These are phyloP conservation scores for Discostella stelligeroides DNA, from an alignment of 108 stramenopile species.

Conservation along the genomic window DNA sequence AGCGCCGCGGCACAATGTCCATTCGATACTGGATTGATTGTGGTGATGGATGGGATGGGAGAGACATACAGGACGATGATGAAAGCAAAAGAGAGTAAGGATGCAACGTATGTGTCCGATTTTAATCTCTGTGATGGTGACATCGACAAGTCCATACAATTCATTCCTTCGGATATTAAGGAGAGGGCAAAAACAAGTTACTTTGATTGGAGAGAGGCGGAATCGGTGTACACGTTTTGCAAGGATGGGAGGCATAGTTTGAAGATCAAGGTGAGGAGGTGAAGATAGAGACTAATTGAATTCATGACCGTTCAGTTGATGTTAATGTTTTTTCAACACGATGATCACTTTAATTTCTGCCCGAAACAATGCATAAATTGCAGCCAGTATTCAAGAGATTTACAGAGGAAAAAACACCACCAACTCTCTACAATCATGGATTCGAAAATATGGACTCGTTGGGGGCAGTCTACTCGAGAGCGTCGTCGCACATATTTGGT, in stretches of 20 bases:
- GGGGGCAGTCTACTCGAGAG: slow-evolving; percentile 94
- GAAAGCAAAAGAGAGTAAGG: slow-evolving; percentile 42
- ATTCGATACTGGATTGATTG: slow-evolving; percentile 82
- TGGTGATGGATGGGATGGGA: slow-evolving; percentile 97
- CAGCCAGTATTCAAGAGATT: slow-evolving; percentile 92
- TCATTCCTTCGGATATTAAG: slow-evolving; percentile 76
- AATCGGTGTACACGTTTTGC: slow-evolving; percentile 84
- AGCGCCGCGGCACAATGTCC: slow-evolving; percentile 83
- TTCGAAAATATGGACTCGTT: slow-evolving; percentile 95
- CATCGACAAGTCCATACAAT: slow-evolving; percentile 51
- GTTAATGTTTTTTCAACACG: not conserved
- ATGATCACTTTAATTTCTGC: not conserved
- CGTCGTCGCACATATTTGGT: slow-evolving; percentile 92
- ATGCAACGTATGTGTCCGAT: slow-evolving; percentile 78
- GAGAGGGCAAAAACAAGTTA: slow-evolving; percentile 47
- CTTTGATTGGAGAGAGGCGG: slow-evolving; percentile 93
- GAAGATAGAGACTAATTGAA: no score
- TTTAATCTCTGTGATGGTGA: slow-evolving; percentile 47
- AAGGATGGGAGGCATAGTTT: slow-evolving; percentile 42
- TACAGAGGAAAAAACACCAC: slow-evolving; percentile 79
- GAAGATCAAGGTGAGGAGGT: slow-evolving; percentile 37
- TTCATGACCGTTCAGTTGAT: no score
- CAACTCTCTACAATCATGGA: slow-evolving; percentile 87
- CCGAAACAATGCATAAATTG: not conserved
- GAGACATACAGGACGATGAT: slow-evolving; percentile 90